These are phyloP conservation scores for Tolypocladium inflatum DNA, from an alignment of 2,329 filamentous ascomycete species.

Conservation along the genomic window DNA sequence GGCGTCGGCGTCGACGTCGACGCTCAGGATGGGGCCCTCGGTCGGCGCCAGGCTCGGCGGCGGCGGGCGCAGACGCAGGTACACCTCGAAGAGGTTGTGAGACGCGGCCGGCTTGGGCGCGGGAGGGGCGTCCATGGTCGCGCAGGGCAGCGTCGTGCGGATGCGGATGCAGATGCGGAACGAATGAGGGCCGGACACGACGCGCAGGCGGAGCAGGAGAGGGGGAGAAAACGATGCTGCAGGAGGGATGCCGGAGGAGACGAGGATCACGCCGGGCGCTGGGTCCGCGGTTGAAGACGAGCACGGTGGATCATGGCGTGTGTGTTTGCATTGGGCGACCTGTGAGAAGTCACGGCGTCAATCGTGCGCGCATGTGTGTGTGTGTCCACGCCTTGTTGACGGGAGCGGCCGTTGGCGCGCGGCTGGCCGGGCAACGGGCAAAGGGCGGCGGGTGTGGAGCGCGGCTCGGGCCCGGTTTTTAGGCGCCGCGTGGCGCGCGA, in stretches of 20 bases:
- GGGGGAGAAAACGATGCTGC: background rate
- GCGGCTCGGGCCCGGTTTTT: background rate
- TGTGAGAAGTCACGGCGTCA: background rate
- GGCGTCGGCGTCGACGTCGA: constrained; percentile 63
- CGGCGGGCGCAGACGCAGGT: constrained; percentile 71
- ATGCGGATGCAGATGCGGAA: background rate
- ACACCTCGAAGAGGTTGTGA: constrained; percentile 76
- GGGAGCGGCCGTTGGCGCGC: background rate
- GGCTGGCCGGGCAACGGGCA: background rate
- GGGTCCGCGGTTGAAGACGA: background rate
- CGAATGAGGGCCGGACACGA: background rate
- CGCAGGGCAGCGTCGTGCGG: background rate
- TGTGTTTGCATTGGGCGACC: background rate
- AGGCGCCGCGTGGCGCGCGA: background rate
- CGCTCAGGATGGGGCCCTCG: constrained; percentile 63
- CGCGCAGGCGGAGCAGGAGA: background rate
- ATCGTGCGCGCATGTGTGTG: background rate
- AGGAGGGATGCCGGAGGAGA: background rate
- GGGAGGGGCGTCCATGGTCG: constrained; percentile 24
- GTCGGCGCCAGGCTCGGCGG: constrained; percentile 28
- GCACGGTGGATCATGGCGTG: background rate
- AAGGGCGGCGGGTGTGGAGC: background rate
- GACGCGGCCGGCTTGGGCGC: constrained; percentile 10
- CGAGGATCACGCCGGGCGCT: background rate
- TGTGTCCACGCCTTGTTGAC: background rate